Evolutionary conservation across 805 yeast species (phyloP).

Genomic region (Schizosaccharomyces osmophilus): DNA sequence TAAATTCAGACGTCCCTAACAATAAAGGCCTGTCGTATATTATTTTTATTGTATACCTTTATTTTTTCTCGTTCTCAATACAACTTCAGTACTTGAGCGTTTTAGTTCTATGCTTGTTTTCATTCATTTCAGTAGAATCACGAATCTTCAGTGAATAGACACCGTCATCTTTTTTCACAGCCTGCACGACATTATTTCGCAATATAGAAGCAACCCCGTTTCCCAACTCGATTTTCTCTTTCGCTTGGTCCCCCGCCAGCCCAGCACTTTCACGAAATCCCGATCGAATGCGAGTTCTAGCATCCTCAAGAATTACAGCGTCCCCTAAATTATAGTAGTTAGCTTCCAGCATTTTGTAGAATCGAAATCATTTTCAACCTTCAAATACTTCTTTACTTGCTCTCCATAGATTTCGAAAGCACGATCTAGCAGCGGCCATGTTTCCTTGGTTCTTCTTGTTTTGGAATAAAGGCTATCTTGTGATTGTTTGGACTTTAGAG

Average conservation of each 20-base stretch:
- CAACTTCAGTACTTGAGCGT: background rate
- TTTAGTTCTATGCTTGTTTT: background rate
- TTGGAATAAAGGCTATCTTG: too few species aligned
- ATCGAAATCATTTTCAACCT: background rate
- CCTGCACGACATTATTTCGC: background rate
- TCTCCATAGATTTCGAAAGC: background rate
- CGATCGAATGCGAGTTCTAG: background rate
- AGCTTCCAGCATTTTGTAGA: background rate
- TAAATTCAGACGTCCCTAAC: too few species aligned
- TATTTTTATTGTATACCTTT: too few species aligned
- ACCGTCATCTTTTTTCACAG: background rate
- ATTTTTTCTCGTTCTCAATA: too few species aligned
- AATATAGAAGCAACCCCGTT: background rate
- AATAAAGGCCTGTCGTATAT: too few species aligned
- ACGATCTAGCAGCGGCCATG: background rate
- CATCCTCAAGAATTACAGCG: background rate
- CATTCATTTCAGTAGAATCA: background rate
- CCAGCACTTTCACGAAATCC: background rate
- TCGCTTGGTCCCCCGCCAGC: background rate
- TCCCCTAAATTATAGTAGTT: background rate
- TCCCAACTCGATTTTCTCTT: background rate
- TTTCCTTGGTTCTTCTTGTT: too few species aligned
- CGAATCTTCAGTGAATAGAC: background rate
- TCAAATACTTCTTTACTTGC: background rate
- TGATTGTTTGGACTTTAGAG: background rate